Evolutionary conservation across 768 basidiomycete genomes (phyloP).

Genomic region (Xerocomellus amylosporus): DNA sequence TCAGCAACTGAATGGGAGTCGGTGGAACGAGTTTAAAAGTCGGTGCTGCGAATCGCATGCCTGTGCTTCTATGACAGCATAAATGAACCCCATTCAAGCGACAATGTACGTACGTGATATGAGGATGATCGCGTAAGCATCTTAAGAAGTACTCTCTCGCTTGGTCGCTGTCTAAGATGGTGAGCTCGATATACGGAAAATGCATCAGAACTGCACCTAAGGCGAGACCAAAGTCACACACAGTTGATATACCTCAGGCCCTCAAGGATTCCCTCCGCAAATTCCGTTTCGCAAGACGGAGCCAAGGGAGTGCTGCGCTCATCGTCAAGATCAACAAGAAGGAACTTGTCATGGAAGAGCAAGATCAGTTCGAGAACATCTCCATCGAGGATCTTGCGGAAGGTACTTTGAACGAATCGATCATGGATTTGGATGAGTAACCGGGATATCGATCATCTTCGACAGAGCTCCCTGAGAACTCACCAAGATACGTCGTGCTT

Average conservation of each 20-base stretch:
- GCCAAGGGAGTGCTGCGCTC: constrained; percentile 69
- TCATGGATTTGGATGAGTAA: background rate
- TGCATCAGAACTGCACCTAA: background rate
- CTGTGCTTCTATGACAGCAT: too few species aligned
- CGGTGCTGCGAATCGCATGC: too few species aligned
- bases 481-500: constrained; percentile 81
- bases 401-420: constrained; percentile 44
- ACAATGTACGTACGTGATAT: too few species aligned
- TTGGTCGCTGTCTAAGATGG: constrained; percentile 15
- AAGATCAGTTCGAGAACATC: constrained; percentile 74
- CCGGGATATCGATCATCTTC: background rate
- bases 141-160: too few species aligned
- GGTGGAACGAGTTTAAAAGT: background rate
- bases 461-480: constrained; percentile 82
- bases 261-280: constrained; percentile 80
- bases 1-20: background rate
- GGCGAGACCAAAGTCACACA: constrained; percentile 33
- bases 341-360: constrained; percentile 77
- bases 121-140: background rate
- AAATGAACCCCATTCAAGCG: too few species aligned
- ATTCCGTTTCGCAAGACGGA: constrained; percentile 71
- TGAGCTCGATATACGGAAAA: constrained; percentile 11
- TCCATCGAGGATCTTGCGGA: constrained; percentile 84
- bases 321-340: constrained; percentile 90
- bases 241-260: constrained; percentile 81